Base-by-base conservation (phyloP, 208 protist genomes). In the Trypanosoma grayi region DNA sequence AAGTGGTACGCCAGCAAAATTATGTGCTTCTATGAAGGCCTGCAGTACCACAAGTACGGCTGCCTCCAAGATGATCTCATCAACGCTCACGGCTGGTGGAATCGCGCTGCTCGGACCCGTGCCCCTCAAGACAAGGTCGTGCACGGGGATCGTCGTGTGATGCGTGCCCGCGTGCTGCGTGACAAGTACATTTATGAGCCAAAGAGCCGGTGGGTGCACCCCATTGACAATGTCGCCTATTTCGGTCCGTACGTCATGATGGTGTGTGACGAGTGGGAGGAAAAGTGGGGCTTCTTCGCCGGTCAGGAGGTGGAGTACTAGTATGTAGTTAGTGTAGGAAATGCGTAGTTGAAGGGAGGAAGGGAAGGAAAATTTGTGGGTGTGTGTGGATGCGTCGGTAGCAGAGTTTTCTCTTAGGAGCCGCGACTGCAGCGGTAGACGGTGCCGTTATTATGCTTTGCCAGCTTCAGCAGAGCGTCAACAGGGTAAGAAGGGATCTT, bases 271-370 rank as follows among this genome's bases (percentile, higher is more conserved):
- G 90, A 96, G 70, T 92, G 85, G 87, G 86, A 96, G 68, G 90
- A 96, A 75, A 96, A 96, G 79, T 96, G 90, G 90, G 90, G 90
- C 22, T 96, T 96, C 70, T 93, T 96, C 56, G 87, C 87, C 0
- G 90, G 90, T 52, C 85, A 93, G 75, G 87, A 96, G 68, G 85
- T 90, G 48, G 83, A 91, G 75, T 96, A 91, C 73, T 96, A 90
- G n/a, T n/a, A n/a, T n/a, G n/a, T n/a, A n/a, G n/a, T n/a, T n/a
- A 47, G 43, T 22, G 43, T 8, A 47, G 18, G 18, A 48, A 48
- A 27, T 48, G 44, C 25, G 44, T 48, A 14, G 37, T 33, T 5
- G 9, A 44, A 54, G 22, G 22, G 16, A 41, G 40, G 11, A 51
- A 36, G 18, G 31, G 24, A 54, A 3, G 25, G 16, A 9, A 24